Base-by-base conservation (phyloP, 176 grass and related monocot genomes). In the Chloris gayana region DNA sequence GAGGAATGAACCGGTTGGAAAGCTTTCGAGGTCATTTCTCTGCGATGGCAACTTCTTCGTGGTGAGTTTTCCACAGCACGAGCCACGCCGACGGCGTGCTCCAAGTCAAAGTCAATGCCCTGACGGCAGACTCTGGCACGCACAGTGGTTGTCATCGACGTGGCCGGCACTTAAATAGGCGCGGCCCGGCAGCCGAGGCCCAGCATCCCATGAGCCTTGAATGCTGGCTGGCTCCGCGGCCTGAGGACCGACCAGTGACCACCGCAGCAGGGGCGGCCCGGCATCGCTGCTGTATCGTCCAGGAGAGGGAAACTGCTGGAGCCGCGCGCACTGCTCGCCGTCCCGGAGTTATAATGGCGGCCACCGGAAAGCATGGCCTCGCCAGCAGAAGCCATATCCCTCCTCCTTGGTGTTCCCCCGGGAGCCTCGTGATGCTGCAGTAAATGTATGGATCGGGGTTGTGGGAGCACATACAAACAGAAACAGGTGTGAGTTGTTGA, bases 261-360 rank as follows among this genome's bases (percentile, higher is more conserved):
- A 29, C 15, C 74, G 42, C 38, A 22, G 25, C 74, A 64, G 74
- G 38, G 37, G 26, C 38, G 58, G 58, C 74, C 74, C 74, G 58
- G 37, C 74, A 30, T 22, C 75, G 62, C 50, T 30, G 24, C 39
- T 22, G 47, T 31, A 4, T 32, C 37, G 57, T 57, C n/a, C 24
- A 18, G 6, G 14, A 9, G 9, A 27, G 18, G 58, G 26, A 22
- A 21, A 60, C 4, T 26, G 34, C 1, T 17, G 34, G 14, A 44
- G 38, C 34, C 1, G 26, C 19, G 14, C 60, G 11, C 42, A 10
- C 70, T 7, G 24, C 58, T 61, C 58, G 58, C 53, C 62, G 63
- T 50, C 22, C 22, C 64, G 63, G 35, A 54, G 44, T 79, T 35
- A 79, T 35, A 79, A 77, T 69, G 77, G 77, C 63, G 64, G 47